Evolutionary conservation across 2,329 filamentous ascomycete species (phyloP).

Genomic region (Epichloe hybrida): DNA sequence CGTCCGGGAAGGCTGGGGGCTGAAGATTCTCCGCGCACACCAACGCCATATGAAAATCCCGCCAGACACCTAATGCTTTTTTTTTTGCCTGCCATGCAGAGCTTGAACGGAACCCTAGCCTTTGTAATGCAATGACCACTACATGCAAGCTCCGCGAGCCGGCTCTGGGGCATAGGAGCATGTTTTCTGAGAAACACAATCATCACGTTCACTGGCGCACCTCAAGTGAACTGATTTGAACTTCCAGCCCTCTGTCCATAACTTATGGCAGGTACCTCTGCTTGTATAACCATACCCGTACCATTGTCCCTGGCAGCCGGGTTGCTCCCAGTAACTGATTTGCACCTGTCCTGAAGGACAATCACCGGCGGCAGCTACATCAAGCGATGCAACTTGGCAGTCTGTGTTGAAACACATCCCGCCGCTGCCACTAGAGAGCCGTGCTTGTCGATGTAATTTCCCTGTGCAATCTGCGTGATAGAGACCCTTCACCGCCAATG

Average conservation of each 20-base stretch:
- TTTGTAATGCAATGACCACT: too few relatives aligned
- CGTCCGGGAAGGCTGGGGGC: too few relatives aligned
- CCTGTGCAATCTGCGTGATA: constrained; percentile 1
- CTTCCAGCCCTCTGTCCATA: constrained; percentile 1
- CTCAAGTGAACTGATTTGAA: neutral
- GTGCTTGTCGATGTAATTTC: neutral
- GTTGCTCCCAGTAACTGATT: constrained; percentile 2
- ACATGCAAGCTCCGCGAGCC: too few relatives aligned
- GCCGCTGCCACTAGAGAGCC: neutral
- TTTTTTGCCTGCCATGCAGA: too few relatives aligned
- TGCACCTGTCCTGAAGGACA: neutral
- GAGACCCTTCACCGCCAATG: neutral
- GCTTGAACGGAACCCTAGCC: too few relatives aligned
- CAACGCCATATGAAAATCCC: too few relatives aligned
- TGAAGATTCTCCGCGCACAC: too few relatives aligned
- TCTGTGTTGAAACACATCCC: neutral
- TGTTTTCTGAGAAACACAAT: too few relatives aligned
- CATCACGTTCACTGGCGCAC: too few relatives aligned
- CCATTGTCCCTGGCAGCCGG: constrained; percentile 1
- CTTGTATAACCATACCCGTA: constrained; percentile 1
- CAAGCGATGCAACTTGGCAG: neutral
- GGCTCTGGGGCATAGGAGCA: too few relatives aligned
- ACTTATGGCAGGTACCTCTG: neutral
- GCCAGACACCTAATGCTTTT: too few relatives aligned
- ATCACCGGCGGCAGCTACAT: neutral